phyloP scores from a whole-genome alignment of 768 basidiomycete genomes.

The Pilatotrama ljubarskyi region DNA sequence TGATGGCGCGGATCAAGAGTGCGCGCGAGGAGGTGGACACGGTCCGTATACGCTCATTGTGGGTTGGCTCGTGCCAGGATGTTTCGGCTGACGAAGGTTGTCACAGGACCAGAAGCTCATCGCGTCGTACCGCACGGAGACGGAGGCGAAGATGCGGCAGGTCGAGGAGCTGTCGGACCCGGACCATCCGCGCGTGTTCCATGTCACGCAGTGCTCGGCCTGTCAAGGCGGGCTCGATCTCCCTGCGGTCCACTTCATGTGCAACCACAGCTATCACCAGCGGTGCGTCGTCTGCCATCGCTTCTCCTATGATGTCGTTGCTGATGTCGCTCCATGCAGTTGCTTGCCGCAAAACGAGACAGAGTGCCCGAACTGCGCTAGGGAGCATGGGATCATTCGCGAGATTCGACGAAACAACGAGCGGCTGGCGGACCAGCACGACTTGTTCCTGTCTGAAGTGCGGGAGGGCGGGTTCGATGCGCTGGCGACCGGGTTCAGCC shows the following conservation, averaged over 20 bases:
- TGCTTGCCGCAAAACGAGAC: slow-evolving; percentile 88
- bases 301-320: neutral
- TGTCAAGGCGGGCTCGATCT: slow-evolving; percentile 91
- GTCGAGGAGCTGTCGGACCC: slow-evolving; percentile 80
- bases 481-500: slow-evolving; percentile 68
- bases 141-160: slow-evolving; percentile 73
- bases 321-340: slow-evolving; percentile 39
- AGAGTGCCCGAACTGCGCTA: slow-evolving; percentile 87
- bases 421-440: slow-evolving; percentile 77
- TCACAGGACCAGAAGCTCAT: slow-evolving; percentile 82
- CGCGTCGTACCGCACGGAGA: slow-evolving; percentile 86
- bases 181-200: slow-evolving; percentile 83
- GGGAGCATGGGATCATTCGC: slow-evolving; percentile 83
- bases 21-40: slow-evolving; percentile 76
- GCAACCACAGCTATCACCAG: slow-evolving; percentile 95
- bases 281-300: slow-evolving; percentile 47
- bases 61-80: neutral
- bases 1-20: slow-evolving; percentile 75
- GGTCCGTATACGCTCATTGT: slow-evolving; percentile 41
- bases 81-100: neutral
- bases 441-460: slow-evolving; percentile 76
- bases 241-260: slow-evolving; percentile 97
- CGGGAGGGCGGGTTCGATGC: slow-evolving; percentile 68
- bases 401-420: slow-evolving; percentile 90
- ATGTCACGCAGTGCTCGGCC: slow-evolving; percentile 89